Percentiles rank a stretch among this genome's conserved stretches.
Evolutionary conservation across 2,329 filamentous ascomycete genomes (phyloP).

Genomic region (Orbilia oligospora): DNA sequence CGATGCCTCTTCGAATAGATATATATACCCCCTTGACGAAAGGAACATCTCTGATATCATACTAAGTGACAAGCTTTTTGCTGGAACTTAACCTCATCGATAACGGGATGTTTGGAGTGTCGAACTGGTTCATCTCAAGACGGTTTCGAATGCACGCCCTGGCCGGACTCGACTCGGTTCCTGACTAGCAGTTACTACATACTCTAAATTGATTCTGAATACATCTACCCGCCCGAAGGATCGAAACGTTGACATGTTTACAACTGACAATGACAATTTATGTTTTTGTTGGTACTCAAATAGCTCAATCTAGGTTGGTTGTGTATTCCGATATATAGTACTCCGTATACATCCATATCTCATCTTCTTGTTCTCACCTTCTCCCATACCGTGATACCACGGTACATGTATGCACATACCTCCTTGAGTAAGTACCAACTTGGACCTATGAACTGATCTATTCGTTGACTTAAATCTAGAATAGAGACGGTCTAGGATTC

Average conservation of each 20-base stretch:
- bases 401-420: too few relatives aligned
- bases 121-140: constrained; percentile 35
- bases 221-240: constrained; percentile 16
- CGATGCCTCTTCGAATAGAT: not conserved
- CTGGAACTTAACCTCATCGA: not conserved
- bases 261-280: too few relatives aligned
- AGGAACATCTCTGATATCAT: not conserved
- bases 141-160: constrained; percentile 41
- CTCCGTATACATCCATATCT: too few relatives aligned
- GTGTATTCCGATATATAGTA: too few relatives aligned
- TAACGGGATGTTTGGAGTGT: constrained; percentile 1
- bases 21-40: too few relatives aligned
- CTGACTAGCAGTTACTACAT: not conserved
- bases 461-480: not conserved
- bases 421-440: too few relatives aligned
- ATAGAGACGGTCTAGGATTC: not conserved
- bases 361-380: not conserved
- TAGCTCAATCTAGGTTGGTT: too few relatives aligned
- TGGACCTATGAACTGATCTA: not conserved
- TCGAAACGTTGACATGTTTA: not conserved
- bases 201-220: not conserved
- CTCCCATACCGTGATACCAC: not conserved
- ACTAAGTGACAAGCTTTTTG: not conserved
- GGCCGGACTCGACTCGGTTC: not conserved
- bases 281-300: too few relatives aligned